phyloP scores from a whole-genome alignment of 2,329 filamentous ascomycete species.

The Monilinia fructigena region DNA sequence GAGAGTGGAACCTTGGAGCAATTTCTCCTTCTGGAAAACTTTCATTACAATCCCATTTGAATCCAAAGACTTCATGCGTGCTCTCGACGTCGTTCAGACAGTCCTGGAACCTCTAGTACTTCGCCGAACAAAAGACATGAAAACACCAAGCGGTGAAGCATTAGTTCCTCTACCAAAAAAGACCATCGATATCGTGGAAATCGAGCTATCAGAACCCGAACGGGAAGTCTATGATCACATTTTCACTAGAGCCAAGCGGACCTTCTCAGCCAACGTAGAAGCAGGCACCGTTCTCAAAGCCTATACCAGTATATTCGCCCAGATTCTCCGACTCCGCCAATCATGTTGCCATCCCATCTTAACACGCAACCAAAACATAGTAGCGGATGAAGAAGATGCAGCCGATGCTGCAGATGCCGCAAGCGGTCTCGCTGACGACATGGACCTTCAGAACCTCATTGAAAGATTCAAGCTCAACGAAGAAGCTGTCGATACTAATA shows the following conservation, averaged over 20 bases:
- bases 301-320: constrained; percentile 95
- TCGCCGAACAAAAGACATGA: constrained; percentile 96
- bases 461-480: constrained; percentile 74
- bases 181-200: constrained; percentile 78
- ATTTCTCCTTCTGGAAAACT: constrained; percentile 98
- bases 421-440: constrained; percentile 85
- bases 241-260: constrained; percentile 75
- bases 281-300: constrained; percentile 92
- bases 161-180: constrained; percentile 81
- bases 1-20: constrained; percentile 94
- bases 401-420: constrained; percentile 73
- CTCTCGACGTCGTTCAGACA: constrained; percentile 94
- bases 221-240: constrained; percentile 92
- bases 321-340: constrained; percentile 88
- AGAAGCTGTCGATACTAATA: constrained; percentile 60
- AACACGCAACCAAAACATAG: constrained; percentile 78
- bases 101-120: constrained; percentile 95
- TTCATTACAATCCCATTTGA: constrained; percentile 98
- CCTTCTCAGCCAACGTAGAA: constrained; percentile 83
- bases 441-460: constrained; percentile 88
- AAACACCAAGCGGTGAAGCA: constrained; percentile 79
- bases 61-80: constrained; percentile 88
- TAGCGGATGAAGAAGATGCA: constrained; percentile 85
- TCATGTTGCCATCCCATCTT: constrained; percentile 91
- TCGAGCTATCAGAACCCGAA: constrained; percentile 82